Base-by-base conservation (phyloP, 768 basidiomycete species). In the Cystobasidium tubakii region DNA sequence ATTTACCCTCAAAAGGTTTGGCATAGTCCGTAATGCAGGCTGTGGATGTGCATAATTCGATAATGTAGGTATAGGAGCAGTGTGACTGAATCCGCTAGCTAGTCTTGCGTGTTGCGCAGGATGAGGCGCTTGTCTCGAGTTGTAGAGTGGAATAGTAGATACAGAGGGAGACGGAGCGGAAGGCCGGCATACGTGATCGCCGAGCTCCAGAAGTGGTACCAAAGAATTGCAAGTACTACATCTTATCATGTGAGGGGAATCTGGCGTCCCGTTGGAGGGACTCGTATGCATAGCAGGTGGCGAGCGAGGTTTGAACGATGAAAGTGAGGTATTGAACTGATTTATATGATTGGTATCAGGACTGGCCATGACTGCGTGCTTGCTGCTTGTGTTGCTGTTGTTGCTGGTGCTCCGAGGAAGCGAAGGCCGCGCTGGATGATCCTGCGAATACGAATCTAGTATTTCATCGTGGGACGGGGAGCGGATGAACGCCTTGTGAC, bases 181-280 rank as follows among this genome's bases (percentile, higher is more conserved):
- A 27, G 63, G 63, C 2, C 63, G 29, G 25, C 66, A 67, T 1
- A 67, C 44, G 31, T 67, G 66, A 13, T 67, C 66, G 13, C 43
- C 25, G 4, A 67, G 31, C 29, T 67, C 66, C 15, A 67, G 25
- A 4, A 67, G 50, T 9, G 66, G 66, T 7, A 67, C 66, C 19
- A 50, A 27, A 19, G 27, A 44, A 25, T 43, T 50, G 44, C 66
- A 67, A 33, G 39, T 67, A 53, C 66, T 67, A 43, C 66, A 67
- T 44, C 66, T 9, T 6, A 67, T 67, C 66, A 67, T 67, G 17
- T 67, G 66, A 29, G 66, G 66, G 4, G 66, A 33, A 6, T 31
- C 57, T 3, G 57, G 57, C 57, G 21, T 50, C 4, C 10, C 46
- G 21, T 50, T 50, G 12, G 46, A 19, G 4, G 46, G 4, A 21